Base-by-base conservation (phyloP, 1,284 basidiomycete genomes). In the Boletus semigastroideus region DNA sequence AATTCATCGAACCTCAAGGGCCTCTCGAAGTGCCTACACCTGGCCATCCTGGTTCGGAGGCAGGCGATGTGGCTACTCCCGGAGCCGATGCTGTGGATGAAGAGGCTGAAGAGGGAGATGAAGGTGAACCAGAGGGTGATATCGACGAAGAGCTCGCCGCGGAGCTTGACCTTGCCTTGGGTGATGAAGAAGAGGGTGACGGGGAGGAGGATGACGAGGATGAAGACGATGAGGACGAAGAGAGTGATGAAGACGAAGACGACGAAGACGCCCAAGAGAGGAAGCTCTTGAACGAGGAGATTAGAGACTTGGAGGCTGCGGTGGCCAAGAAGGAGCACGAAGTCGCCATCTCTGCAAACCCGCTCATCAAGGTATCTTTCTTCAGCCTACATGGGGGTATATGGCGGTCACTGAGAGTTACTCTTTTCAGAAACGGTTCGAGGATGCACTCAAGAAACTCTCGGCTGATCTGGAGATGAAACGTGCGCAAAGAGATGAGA, bases 361-460 rank as follows among this genome's bases (percentile, higher is more conserved):
- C 90, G 20, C 83, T 97, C 53, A 93, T 97, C 70, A 87, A 85
- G 75, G 90, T 89, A 63, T 54, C 62, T 55, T 58, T 27, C n/a
- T 25, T 48, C 17, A 33, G 16, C 22, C 55, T 51, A 17, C 50
- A 14, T 39, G 40, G 28, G 4, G 37, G 16, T 40, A 5, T 25
- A 42, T 14, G 40, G 17, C 20, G 25, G 40, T 55, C 25, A 53
- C n/a, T 55, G 28, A 55, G 25, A 25, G 25, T 46, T 47, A 19
- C 51, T 25, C 59, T 11, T 38, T 9, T 34, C 42, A 94, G 88
- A 90, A 90, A 82, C 92, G 94, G 33, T 96, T 96, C 72, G 92
- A 96, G 69, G 94, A 96, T 67, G 89, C 91, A 5, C 74, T 96
- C 61, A 88, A 86, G 73, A 95, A 94, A 68, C 76, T 97, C 49